phyloP scores from a whole-genome alignment of 2,329 filamentous ascomycete species.

The Arthrinium puccinioides region DNA sequence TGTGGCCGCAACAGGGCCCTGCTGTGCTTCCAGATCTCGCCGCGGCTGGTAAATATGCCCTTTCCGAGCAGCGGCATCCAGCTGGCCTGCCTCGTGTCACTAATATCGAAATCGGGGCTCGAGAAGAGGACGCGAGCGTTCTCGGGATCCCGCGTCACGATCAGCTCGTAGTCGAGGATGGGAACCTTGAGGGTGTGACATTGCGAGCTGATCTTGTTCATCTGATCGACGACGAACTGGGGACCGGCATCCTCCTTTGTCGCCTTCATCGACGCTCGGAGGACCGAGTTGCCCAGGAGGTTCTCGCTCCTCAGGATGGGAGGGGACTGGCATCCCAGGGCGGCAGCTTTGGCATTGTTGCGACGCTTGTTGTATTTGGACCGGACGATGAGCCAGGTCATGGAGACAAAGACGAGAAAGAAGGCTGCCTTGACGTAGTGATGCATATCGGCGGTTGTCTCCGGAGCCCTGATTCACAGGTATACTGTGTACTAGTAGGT shows the following conservation, averaged over 20 bases:
- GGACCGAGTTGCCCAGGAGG: slow-evolving; percentile 20
- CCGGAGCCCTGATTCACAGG: no score
- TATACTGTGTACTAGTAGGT: no score
- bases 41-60: slow-evolving; percentile 29
- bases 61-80: slow-evolving; percentile 36
- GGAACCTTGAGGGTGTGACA: slow-evolving; percentile 26
- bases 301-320: slow-evolving; percentile 22
- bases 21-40: slow-evolving; percentile 28
- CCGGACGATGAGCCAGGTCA: slow-evolving; percentile 16
- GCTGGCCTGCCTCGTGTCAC: slow-evolving; percentile 21
- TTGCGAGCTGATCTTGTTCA: slow-evolving; percentile 18
- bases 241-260: slow-evolving; percentile 25
- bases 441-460: slow-evolving; percentile 9
- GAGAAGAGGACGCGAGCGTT: slow-evolving; percentile 24
- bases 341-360: slow-evolving; percentile 18
- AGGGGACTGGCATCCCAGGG: slow-evolving; percentile 21
- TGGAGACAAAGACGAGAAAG: slow-evolving; percentile 9
- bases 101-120: slow-evolving; percentile 25
- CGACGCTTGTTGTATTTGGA: slow-evolving; percentile 16
- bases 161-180: slow-evolving; percentile 28
- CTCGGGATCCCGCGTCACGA: slow-evolving; percentile 26
- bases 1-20: slow-evolving; percentile 31
- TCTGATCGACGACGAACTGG: slow-evolving; percentile 23
- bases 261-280: slow-evolving; percentile 23
- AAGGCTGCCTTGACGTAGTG: slow-evolving; percentile 8